Conservation (phyloP, 768 basidiomycete species). For the Russula abietina region DNA sequence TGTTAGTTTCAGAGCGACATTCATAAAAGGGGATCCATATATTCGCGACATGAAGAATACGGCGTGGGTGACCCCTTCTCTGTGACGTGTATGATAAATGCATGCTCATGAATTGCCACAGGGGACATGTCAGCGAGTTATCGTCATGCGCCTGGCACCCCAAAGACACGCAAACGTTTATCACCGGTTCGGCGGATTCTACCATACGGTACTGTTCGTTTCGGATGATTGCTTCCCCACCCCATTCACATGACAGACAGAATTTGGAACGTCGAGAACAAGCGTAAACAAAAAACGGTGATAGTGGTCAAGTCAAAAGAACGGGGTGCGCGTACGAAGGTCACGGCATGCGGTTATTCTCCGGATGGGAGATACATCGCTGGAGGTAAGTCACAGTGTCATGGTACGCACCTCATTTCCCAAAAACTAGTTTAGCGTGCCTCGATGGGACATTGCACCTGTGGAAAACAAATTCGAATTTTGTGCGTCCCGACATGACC, state of each 20-base stretch:
- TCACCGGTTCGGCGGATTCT: constrained; percentile 92
- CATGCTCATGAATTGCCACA: constrained; percentile 30
- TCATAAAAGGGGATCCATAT: constrained; percentile 94
- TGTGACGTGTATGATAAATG: background rate
- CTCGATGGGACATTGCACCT: constrained; percentile 89
- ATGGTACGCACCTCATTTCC: background rate
- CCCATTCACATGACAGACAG: constrained; percentile 37
- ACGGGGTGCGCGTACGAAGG: constrained; percentile 87
- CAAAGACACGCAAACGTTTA: constrained; percentile 72
- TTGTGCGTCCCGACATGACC: constrained; percentile 82
- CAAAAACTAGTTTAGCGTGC: constrained; percentile 51
- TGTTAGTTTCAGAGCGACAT: constrained; percentile 60
- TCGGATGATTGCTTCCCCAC: background rate
- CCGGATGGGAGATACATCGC: constrained; percentile 85
- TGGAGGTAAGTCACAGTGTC: constrained; percentile 55
- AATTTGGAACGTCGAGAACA: constrained; percentile 92
- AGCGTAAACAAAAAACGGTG: constrained; percentile 89
- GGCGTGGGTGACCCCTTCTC: constrained; percentile 49
- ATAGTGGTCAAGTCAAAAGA: constrained; percentile 98
- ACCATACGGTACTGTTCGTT: constrained; percentile 67
- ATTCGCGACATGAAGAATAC: constrained; percentile 99
- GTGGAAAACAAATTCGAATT: constrained; percentile 91
- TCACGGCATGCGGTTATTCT: constrained; percentile 82
- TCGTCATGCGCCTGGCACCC: constrained; percentile 93
- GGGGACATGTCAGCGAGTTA: constrained; percentile 92